Base-by-base conservation (phyloP, 805 yeast genomes). In the Candida namnaoensis region DNA sequence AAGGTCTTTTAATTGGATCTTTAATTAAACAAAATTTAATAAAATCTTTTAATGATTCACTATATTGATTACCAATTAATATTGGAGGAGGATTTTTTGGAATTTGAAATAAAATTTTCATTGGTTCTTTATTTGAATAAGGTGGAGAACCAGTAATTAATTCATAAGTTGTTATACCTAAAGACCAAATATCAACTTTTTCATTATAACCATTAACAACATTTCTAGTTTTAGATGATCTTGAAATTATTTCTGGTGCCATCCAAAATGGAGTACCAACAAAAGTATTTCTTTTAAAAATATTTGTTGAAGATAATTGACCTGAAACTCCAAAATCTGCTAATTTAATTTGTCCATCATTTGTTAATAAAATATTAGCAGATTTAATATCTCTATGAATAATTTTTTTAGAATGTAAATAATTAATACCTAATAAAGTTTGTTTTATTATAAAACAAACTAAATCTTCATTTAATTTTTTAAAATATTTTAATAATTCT, bases 191-290 rank as follows among this genome's bases (percentile, higher is more conserved):
- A 57, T 93, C 99, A 1, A 88, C 95, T 53, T 83, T 85, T 47
- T 81, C 84, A 54, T 85, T 74, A 59, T 93, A 88, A 1, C 93
- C 95, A 26, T 26, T 26, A 26, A 7, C 8, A 26, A 26, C 6
- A 7, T 26, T 26, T 26, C 28, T 26, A 6, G 6, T 26, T 26
- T 6, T 26, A 30, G 10, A 9, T 9, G 63, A 58, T 37, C 72
- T 58, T 5, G 68, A 58, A 36, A 93, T 83, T n/a, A 91, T 84
- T 58, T 93, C 99, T 0, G 99, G 99, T 0, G 99, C 99, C 98
- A 91, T 90, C 97, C 97, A 90, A 61, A 78, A 87, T 12, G 97
- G 96, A 0, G 97, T 88, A 1, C 98, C 98, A 40, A 88, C 96
- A 69, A 90, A 82, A 0, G 96, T 86, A 42, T 75, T 71, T 47